Evolutionary conservation across 2,329 filamentous ascomycete genomes (phyloP).

Genomic region (Immersiporthe knoxdaviesiana): DNA sequence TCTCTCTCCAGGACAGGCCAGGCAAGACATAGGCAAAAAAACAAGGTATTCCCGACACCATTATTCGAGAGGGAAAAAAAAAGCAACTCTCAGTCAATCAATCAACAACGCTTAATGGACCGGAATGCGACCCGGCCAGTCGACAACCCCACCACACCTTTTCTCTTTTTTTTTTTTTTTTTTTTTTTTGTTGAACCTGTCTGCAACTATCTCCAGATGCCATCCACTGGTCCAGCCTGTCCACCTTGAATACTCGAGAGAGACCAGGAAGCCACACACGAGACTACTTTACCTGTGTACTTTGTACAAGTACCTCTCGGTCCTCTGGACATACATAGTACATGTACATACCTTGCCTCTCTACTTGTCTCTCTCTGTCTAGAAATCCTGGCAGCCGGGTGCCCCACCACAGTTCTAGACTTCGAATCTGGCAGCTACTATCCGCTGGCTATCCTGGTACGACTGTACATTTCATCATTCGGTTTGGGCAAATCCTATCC

Average conservation of each 20-base stretch:
- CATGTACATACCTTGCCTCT: slow-evolving; percentile 7
- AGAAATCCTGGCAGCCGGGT: background rate
- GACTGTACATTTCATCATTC: slow-evolving; percentile 25
- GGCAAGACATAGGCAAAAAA: background rate
- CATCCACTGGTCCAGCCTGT: slow-evolving; percentile 14
- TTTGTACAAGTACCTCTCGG: slow-evolving; percentile 22
- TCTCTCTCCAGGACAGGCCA: background rate
- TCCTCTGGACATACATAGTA: slow-evolving; percentile 16
- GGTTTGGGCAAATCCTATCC: slow-evolving; percentile 23
- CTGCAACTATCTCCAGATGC: slow-evolving; percentile 24
- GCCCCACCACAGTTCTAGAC: slow-evolving; percentile 16
- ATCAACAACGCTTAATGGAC: slow-evolving; percentile 20
- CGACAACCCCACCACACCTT: background rate
- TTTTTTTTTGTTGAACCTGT: background rate
- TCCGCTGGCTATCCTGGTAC: background rate
- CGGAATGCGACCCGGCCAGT: slow-evolving; percentile 23
- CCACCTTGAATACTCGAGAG: slow-evolving; percentile 5
- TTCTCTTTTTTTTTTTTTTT: too few relatives aligned
- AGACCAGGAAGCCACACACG: background rate
- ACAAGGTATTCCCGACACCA: background rate
- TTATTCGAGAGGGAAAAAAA: background rate
- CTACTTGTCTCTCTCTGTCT: too few relatives aligned
- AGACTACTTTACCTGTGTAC: background rate
- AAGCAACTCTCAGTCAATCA: background rate
- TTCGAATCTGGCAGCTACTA: slow-evolving; percentile 14